Evolutionary conservation across 2,329 filamentous ascomycete genomes (phyloP), one percentile per base, ranked within the genome.

Genomic region (Botryotinia convoluta): DNA sequence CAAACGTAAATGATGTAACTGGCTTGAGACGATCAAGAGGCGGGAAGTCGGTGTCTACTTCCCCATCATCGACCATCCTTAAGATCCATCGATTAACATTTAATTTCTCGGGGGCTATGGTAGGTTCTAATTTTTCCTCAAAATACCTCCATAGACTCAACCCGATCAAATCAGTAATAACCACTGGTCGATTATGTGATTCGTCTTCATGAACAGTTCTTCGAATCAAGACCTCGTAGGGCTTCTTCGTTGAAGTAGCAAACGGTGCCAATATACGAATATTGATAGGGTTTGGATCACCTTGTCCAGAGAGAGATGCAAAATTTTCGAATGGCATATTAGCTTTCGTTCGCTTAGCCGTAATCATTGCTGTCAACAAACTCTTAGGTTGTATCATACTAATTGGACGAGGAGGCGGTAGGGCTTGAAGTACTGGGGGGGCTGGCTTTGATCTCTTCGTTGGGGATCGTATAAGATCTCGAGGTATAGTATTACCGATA

Each of bases 41-140:
- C 45, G 93, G 92, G 76, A 96, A 96, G 79, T 96, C 93, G 76
- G 94, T 92, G 77, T 97, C 93, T 1, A 95, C 90, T 79, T 96
- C 93, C 67, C 92, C 93, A 72, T 93, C 92, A 79, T 96, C 90
- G 2, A 95, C 92, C 90, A 97, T 94, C 59, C 93, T 88, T 72
- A 97, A 83, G 37, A 90, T 93, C 92, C 92, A 96, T 84, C 90
- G 90, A 79, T 95, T 95, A 77, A 95, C 91, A 77, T 93, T 93
- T 70, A 90, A 85, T 79, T 93, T 93, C 69, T 90, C 88, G 2
- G 84, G 81, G 0, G 89, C 84, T 16, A 96, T 84, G 0, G 87
- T 80, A 5, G 93, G 93, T 76, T 94, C 88, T 42, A 90, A 84
- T 77, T 92, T 92, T 80, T 95, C 92, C 78, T 95, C 91, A 65